A percentile compares a stretch with the other conserved stretches of the same genome.
Evolutionary conservation across 352 stramenopile genomes (phyloP).

Genomic region (Globisporangium echinulatum): DNA sequence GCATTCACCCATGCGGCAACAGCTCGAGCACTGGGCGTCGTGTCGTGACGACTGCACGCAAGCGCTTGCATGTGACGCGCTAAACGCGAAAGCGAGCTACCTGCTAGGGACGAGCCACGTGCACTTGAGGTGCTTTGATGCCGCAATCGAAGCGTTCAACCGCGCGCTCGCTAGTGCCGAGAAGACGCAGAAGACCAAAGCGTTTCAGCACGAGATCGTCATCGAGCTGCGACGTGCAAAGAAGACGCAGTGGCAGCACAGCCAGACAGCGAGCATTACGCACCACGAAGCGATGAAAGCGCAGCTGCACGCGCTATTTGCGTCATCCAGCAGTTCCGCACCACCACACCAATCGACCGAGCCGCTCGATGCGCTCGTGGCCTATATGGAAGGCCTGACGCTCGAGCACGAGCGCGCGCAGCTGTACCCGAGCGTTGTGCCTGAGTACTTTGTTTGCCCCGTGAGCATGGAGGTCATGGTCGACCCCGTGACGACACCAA

Average conservation of each 20-base stretch:
- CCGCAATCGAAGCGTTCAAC: constrained; percentile 42
- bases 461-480: constrained; percentile 84
- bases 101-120: constrained; percentile 57
- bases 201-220: constrained; percentile 55
- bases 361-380: constrained; percentile 38
- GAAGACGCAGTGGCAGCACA: constrained; percentile 57
- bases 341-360: too few relatives aligned
- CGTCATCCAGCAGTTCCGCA: not conserved
- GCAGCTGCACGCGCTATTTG: constrained; percentile 36
- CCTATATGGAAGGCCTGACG: constrained; percentile 56
- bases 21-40: constrained; percentile 52
- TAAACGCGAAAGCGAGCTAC: constrained; percentile 78
- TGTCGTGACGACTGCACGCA: constrained; percentile 60
- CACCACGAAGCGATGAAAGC: constrained; percentile 37
- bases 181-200: constrained; percentile 47
- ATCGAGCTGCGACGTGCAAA: constrained; percentile 50
- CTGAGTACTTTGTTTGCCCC: constrained; percentile 75
- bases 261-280: constrained; percentile 26
- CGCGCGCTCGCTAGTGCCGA: constrained; percentile 41
- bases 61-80: constrained; percentile 43
- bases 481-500: constrained; percentile 71
- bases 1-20: not conserved
- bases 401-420: constrained; percentile 33
- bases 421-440: constrained; percentile 48
- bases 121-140: constrained; percentile 41